These are phyloP conservation scores for Teunomyces tritomae DNA, from an alignment of 805 yeast genomes.

Conservation along the genomic window DNA sequence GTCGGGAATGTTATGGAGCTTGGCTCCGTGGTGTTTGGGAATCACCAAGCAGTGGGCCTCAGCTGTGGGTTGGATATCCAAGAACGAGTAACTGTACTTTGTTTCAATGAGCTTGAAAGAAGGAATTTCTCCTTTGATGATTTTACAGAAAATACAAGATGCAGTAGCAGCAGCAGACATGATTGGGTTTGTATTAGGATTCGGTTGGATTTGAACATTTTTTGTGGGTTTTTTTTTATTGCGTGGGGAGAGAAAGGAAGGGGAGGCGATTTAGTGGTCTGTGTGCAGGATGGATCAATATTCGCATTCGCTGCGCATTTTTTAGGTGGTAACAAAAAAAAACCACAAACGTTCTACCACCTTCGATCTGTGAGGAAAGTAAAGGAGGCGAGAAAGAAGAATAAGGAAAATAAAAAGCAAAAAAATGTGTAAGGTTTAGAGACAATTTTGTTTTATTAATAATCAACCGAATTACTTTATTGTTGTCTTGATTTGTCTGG, in stretches of 20 bases:
- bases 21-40: constrained; percentile 93
- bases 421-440: no score
- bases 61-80: constrained; percentile 91
- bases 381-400: background rate
- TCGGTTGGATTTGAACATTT: constrained; percentile 2
- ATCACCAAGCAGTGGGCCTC: constrained; percentile 86
- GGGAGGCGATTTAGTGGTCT: no score
- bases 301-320: no score
- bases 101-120: constrained; percentile 88
- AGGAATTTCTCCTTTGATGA: constrained; percentile 94
- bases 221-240: background rate
- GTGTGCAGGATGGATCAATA: no score
- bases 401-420: background rate
- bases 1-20: constrained; percentile 88
- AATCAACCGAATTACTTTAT: no score
- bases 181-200: background rate
- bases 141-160: constrained; percentile 88
- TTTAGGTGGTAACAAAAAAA: no score
- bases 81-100: constrained; percentile 73
- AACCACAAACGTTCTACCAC: background rate
- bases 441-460: no score
- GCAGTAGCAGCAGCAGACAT: constrained; percentile 19
- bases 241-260: background rate
- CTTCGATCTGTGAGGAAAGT: background rate
- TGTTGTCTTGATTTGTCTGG: no score